Conservation (phyloP, 129 eudicot species). For the Dittrichia graveolens region DNA sequence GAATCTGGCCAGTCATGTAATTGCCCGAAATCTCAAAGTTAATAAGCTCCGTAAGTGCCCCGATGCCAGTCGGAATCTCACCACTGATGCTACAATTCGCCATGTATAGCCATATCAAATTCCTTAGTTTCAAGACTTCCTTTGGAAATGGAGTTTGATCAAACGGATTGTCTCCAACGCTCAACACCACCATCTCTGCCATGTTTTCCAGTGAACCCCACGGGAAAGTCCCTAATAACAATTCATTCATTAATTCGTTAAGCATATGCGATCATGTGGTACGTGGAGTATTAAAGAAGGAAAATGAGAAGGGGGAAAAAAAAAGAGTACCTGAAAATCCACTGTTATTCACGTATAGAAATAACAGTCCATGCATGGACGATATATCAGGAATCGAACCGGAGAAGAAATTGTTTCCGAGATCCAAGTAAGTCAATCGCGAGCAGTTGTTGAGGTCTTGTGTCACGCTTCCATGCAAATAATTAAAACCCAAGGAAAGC, state of each 20-base stretch:
- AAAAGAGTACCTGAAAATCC: slow-evolving; percentile 50
- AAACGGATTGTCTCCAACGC: slow-evolving; percentile 80
- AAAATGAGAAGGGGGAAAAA: background rate
- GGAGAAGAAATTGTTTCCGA: slow-evolving; percentile 74
- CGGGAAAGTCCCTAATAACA: slow-evolving; percentile 52
- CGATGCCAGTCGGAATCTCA: slow-evolving; percentile 65
- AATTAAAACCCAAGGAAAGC: slow-evolving; percentile 62
- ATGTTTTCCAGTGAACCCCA: slow-evolving; percentile 67
- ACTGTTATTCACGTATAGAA: slow-evolving; percentile 54
- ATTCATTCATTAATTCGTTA: background rate
- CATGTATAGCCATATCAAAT: slow-evolving; percentile 72
- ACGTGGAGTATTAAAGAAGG: too few species aligned
- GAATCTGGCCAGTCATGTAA: slow-evolving; percentile 64
- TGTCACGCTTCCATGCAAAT: slow-evolving; percentile 41
- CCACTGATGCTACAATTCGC: slow-evolving; percentile 78
- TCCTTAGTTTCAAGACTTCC: slow-evolving; percentile 39
- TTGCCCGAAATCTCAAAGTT: slow-evolving; percentile 63
- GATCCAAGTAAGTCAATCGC: slow-evolving; percentile 56
- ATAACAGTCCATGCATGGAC: slow-evolving; percentile 36
- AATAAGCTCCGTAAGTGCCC: slow-evolving; percentile 53
- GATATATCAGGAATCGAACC: slow-evolving; percentile 64
- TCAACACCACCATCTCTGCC: slow-evolving; percentile 47
- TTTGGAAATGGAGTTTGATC: slow-evolving; percentile 59
- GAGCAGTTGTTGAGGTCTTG: slow-evolving; percentile 52
- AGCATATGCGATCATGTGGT: too few species aligned